phyloP scores from a whole-genome alignment of 768 basidiomycete species.

The Suillus alpinus region DNA sequence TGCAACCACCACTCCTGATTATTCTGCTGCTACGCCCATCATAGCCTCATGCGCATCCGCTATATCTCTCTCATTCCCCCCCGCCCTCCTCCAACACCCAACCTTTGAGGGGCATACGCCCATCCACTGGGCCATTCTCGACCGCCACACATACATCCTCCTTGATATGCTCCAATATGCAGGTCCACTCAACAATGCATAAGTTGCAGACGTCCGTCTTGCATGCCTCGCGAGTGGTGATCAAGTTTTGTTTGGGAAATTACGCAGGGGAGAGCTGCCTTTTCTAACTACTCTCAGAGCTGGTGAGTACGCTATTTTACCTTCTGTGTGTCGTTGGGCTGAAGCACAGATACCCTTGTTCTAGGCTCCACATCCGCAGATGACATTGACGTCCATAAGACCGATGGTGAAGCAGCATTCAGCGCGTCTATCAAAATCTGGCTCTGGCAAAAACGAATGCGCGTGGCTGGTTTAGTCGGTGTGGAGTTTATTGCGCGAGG shows the following conservation, averaged over 20 bases:
- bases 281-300: slow-evolving; percentile 11
- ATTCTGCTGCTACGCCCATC: no score
- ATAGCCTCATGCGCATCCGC: no score
- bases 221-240: slow-evolving; percentile 49
- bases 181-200: slow-evolving; percentile 38
- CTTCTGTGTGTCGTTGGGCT: not conserved
- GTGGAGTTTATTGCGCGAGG: slow-evolving; percentile 68
- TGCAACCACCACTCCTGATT: no score
- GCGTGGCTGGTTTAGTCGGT: slow-evolving; percentile 45
- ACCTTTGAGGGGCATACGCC: no score
- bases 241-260: slow-evolving; percentile 23
- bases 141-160: no score
- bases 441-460: no score
- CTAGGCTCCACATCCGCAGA: slow-evolving; percentile 48
- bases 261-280: slow-evolving; percentile 13
- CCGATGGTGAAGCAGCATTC: slow-evolving; percentile 51
- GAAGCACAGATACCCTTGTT: slow-evolving; percentile 45
- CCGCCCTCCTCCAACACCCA: no score
- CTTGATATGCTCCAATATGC: slow-evolving; percentile 54
- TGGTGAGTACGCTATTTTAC: no score
- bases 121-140: no score
- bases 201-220: slow-evolving; percentile 58
- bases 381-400: slow-evolving; percentile 53
- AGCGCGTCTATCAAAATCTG: slow-evolving; percentile 30
- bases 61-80: no score